A percentile compares a stretch with the other conserved stretches of the same genome.
Conservation (phyloP, 352 stramenopile genomes). For the Aphanomyces invadans region DNA sequence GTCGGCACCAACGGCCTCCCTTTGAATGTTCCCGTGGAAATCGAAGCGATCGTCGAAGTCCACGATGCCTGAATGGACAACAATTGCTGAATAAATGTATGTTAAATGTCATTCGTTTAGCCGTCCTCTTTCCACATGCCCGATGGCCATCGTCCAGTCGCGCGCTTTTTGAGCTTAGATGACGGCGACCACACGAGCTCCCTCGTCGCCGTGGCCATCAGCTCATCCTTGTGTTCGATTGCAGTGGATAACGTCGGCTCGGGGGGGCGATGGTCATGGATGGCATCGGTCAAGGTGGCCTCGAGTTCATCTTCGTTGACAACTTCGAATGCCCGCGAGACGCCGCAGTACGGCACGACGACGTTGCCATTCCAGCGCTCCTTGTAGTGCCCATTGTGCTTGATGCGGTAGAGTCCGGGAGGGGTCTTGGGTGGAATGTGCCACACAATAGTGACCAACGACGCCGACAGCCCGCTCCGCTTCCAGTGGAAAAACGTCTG, state of each 20-base stretch:
- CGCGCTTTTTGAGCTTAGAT: not conserved
- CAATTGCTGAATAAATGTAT: too few species aligned
- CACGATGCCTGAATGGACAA: slow-evolving; percentile 31
- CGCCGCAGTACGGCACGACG: slow-evolving; percentile 43
- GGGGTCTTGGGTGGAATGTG: slow-evolving; percentile 41
- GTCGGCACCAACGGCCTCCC: slow-evolving; percentile 85
- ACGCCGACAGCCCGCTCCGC: slow-evolving; percentile 60
- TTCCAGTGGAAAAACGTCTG: slow-evolving; percentile 74
- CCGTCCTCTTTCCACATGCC: not conserved
- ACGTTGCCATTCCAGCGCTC: slow-evolving; percentile 40
- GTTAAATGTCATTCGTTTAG: slow-evolving; percentile 25
- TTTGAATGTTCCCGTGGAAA: slow-evolving; percentile 84
- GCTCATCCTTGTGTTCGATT: too few species aligned
- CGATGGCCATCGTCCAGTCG: not conserved
- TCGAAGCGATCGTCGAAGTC: slow-evolving; percentile 85
- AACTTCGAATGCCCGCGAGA: slow-evolving; percentile 54
- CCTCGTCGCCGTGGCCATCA: not conserved
- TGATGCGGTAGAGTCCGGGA: slow-evolving; percentile 56
- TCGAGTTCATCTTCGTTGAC: slow-evolving; percentile 4
- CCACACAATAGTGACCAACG: slow-evolving; percentile 64
- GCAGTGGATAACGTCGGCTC: too few species aligned
- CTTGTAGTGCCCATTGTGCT: slow-evolving; percentile 74
- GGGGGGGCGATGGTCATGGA: not conserved
- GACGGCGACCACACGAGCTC: not conserved
- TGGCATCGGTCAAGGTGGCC: not conserved